Evolutionary conservation across 2,329 filamentous ascomycete species (phyloP), one percentile per base, ranked within the genome.

Genomic region (Diplocarpon mali): DNA sequence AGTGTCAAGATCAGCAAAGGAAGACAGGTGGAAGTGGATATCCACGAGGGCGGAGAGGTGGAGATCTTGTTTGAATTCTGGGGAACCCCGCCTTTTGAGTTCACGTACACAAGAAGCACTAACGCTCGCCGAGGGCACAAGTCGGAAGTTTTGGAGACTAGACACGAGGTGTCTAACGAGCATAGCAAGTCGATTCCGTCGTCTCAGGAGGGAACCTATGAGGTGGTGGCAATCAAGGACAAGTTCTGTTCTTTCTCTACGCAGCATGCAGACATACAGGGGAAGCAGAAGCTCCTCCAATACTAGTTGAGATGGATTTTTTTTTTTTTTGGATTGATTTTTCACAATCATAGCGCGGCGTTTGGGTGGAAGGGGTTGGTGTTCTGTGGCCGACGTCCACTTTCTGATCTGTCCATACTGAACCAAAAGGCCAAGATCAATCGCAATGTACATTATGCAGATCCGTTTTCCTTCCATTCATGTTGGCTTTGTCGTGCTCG

Each of bases 191-290:
- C 78, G 20, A 76, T 96, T 56, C 80, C 80, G 57, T 88, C 89
- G 20, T 88, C 83, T 55, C 85, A 95, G 61, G 92, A 96, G 70
- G 92, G 92, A 40, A 95, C 88, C 54, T 98, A 98, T 61, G 92
- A 98, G 67, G 90, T 98, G 14, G 85, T 96, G 27, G 83, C 86
- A 10, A 95, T 98, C 65, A 93, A 93, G 70, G 92, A 98, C 65
- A 79, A 79, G 59, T 93, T 78, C 67, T 98, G 92, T 63, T 81
- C 86, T 20, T 95, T 94, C 64, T 85, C 85, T 37, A 90, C 80
- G 49, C 75, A 81, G 59, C 74, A 77, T 52, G 65, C 71, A 32
- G 65, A 71, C 44, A 69, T 69, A 41, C 73, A 69, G 52, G 57
- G 57, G 30, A 69, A 66, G 52, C 67, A 70, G 37, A 61, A 60